A percentile compares a stretch with the other conserved stretches of the same genome.
These are phyloP conservation scores for Colletotrichum sp. DNA, from an alignment of 2,329 filamentous ascomycete genomes.

Conservation along the genomic window DNA sequence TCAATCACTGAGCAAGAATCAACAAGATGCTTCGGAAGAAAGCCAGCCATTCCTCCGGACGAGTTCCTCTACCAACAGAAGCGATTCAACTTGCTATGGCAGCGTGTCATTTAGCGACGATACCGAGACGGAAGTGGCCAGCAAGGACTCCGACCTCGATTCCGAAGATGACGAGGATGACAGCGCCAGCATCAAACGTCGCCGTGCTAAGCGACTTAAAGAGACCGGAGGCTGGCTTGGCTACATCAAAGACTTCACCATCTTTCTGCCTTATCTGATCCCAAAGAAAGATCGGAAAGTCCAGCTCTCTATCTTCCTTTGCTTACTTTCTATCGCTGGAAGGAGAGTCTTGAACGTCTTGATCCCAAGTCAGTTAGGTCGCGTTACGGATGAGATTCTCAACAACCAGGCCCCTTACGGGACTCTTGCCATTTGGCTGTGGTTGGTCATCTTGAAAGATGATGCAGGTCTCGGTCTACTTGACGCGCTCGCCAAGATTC, in stretches of 20 bases:
- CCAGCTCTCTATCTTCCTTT: conserved; percentile 30
- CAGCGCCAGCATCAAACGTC: conserved; percentile 29
- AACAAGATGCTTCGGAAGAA: background rate
- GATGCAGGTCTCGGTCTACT: conserved; percentile 22
- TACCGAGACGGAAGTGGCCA: background rate
- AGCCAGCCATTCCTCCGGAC: background rate
- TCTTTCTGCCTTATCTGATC: conserved; percentile 35
- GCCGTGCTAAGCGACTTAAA: conserved; percentile 28
- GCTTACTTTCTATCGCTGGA: conserved; percentile 25
- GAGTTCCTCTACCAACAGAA: background rate
- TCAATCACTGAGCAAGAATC: background rate
- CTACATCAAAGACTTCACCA: conserved; percentile 33
- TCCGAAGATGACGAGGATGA: conserved; percentile 25
- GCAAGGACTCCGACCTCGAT: background rate
- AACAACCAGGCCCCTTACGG: conserved; percentile 13
- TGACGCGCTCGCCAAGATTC: conserved; percentile 32
- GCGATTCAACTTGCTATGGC: background rate
- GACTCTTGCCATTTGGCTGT: background rate
- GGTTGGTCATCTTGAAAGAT: background rate
- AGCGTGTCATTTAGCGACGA: background rate
- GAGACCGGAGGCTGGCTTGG: conserved; percentile 34
- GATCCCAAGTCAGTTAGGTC: conserved; percentile 35
- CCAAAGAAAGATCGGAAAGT: conserved; percentile 34
- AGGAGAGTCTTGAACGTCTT: conserved; percentile 33
- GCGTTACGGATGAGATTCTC: conserved; percentile 33